phyloP scores from a whole-genome alignment of 2,329 filamentous ascomycete species.

The Pseudogymnoascus sp. region DNA sequence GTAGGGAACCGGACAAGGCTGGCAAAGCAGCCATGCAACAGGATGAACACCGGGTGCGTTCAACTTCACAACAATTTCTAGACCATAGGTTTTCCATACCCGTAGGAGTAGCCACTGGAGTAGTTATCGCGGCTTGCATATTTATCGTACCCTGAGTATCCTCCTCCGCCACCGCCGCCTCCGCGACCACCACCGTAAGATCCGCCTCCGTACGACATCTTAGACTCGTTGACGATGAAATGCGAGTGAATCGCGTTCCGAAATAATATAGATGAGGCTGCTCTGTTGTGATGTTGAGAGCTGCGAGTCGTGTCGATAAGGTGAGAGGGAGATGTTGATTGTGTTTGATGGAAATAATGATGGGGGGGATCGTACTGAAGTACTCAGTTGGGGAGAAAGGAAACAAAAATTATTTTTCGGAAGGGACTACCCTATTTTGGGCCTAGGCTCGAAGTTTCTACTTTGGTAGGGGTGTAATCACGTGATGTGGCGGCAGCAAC shows the following conservation, averaged over 20 bases:
- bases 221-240: conserved; percentile 20
- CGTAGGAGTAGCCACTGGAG: conserved; percentile 43
- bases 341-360: conserved; percentile 9
- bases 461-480: neutral
- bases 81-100: conserved; percentile 35
- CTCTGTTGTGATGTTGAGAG: conserved; percentile 6
- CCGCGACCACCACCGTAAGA: conserved; percentile 42
- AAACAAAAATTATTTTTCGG: conserved; percentile 11
- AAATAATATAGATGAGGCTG: conserved; percentile 5
- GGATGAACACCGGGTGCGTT: conserved; percentile 15
- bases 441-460: conserved; percentile 10
- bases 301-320: neutral
- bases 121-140: conserved; percentile 38
- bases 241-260: conserved; percentile 7
- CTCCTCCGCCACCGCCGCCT: conserved; percentile 36
- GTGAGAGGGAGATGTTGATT: conserved; percentile 4
- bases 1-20: neutral
- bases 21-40: neutral
- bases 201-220: conserved; percentile 65
- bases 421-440: conserved; percentile 7
- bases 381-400: conserved; percentile 5
- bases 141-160: conserved; percentile 48
- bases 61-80: conserved; percentile 30
- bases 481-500: neutral
- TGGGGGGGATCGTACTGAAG: conserved; percentile 8